These are phyloP conservation scores for Quercus robur DNA, from an alignment of 306 rosid species.

Conservation along the genomic window DNA sequence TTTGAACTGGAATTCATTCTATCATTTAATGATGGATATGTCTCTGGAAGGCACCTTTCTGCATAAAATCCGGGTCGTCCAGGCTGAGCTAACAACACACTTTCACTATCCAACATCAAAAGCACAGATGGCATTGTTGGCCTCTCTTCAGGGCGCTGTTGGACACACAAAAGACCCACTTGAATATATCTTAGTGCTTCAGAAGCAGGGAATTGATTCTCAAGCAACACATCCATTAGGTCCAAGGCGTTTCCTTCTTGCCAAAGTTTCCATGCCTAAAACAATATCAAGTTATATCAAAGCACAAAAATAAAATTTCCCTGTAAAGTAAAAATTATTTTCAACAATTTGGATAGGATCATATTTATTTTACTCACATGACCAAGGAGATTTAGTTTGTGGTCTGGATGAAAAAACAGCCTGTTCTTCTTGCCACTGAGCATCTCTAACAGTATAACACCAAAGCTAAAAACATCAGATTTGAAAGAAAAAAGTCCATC, in stretches of 20 bases:
- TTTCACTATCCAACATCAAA: conserved; percentile 42
- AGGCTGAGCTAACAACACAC: conserved; percentile 31
- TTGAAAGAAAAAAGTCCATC: conserved; percentile 42
- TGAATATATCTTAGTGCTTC: conserved; percentile 42
- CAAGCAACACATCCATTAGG: conserved; percentile 39
- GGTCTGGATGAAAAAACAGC: conserved; percentile 41
- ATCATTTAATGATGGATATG: conserved; percentile 26
- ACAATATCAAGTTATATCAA: not conserved
- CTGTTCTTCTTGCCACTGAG: conserved; percentile 39
- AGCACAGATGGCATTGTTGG: conserved; percentile 51
- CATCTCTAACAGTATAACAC: conserved; percentile 36
- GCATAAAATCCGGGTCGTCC: conserved; percentile 41
- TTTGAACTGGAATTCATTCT: conserved; percentile 25
- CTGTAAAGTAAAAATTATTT: not conserved
- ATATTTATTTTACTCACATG: conserved; percentile 31
- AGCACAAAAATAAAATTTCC: not conserved
- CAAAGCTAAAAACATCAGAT: conserved; percentile 38
- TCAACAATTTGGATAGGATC: not conserved
- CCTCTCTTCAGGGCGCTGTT: conserved; percentile 48
- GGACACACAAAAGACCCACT: conserved; percentile 52
- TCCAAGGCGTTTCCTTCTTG: conserved; percentile 43
- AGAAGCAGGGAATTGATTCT: not conserved
- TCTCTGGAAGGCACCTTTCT: conserved; percentile 33
- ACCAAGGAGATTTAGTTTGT: conserved; percentile 45
- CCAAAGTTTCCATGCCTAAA: conserved; percentile 67